A percentile compares a stretch with the other conserved stretches of the same genome.
phyloP scores from a whole-genome alignment of 345 rosid genomes.

The Ceriops tagal region DNA sequence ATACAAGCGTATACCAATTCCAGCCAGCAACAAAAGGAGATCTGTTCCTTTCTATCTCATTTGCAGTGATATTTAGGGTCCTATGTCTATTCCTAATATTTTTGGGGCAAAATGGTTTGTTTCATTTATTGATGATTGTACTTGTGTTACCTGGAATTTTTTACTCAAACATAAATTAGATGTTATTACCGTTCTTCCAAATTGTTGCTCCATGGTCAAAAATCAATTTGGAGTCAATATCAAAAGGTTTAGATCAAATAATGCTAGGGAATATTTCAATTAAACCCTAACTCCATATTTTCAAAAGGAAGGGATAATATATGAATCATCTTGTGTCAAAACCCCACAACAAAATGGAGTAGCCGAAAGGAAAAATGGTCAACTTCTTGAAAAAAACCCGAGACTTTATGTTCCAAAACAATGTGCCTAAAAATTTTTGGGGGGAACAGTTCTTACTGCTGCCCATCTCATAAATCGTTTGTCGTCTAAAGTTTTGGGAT shows the following conservation, averaged over 20 bases:
- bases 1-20: not conserved
- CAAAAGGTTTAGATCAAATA: not conserved
- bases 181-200: not conserved
- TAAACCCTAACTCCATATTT: not conserved
- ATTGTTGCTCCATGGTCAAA: not conserved
- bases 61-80: not conserved
- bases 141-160: not conserved
- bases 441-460: not conserved
- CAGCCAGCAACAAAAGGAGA: constrained; percentile 3
- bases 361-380: not conserved
- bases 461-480: not conserved
- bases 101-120: not conserved
- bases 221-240: not conserved
- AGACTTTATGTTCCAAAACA: not conserved
- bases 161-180: not conserved
- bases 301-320: not conserved
- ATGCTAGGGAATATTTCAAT: not conserved
- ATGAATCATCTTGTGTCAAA: not conserved
- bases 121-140: not conserved
- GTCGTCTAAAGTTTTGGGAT: not conserved
- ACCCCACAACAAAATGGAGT: not conserved
- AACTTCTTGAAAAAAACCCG: not conserved
- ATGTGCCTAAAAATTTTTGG: not conserved
- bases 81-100: not conserved
- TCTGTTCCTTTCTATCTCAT: not conserved